Evolutionary conservation across 305 asterid genomes (phyloP), one percentile per base, ranked within the genome.

Genomic region (Nicotiana rustica): DNA sequence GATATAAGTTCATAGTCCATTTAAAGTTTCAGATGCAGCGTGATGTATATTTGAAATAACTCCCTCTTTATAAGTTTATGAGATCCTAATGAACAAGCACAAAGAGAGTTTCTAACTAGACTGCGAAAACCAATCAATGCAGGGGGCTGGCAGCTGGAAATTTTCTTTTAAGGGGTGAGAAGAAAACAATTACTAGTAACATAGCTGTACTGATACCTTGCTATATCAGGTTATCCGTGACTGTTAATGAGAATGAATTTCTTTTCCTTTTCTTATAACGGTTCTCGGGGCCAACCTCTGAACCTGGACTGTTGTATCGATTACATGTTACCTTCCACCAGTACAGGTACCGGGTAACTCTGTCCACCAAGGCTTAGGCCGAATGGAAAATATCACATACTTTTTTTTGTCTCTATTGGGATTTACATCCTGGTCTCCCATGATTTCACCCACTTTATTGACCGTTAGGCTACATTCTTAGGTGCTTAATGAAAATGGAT

Each of bases 1-100:
- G 64, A 73, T 73, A 73, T 25, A 73, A 73, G 64, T 49, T 49
- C 68, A 81, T 55, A 76, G 44, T 29, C 13, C 65, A 76, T 52
- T 52, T 76, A 55, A 75, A 29, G 66, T 52, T 52, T 29, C 65
- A 75, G n/a, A 41, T 55, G 80, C 33, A 76, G 80, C 19, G 31
- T 76, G 80, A 55, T 55, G 66, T 29, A 76, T 52, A 55, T 29
- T 52, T 52, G 31, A 15, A 25, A 9, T 25, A 14, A 75, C 66
- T 52, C 44, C 68, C 65, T 75, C 79, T 49, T 75, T 52, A 15
- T 25, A 52, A 52, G 44, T 31, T 52, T 52, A 49, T 75, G 44
- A 75, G 64, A 52, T 25, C 64, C 47, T 55, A 29, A 55, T 55
- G 80, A 76, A 55, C 80, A 76, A 67, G 19, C 73, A 33, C 14